Conservation (phyloP, 768 basidiomycete species). For the Polyporus arcularius region DNA sequence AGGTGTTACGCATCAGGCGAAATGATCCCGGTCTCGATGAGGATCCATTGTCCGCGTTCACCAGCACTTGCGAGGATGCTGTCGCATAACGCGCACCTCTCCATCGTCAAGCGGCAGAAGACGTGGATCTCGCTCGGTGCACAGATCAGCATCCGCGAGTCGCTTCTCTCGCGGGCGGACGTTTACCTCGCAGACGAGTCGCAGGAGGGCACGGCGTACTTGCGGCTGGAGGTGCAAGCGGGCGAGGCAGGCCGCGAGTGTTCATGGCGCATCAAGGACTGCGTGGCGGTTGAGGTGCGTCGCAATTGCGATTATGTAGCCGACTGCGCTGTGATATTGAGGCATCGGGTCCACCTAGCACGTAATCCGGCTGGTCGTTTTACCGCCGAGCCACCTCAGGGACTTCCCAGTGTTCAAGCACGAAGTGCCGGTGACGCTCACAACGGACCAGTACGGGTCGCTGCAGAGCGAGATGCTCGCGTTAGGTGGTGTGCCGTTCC, state of each 20-base stretch:
- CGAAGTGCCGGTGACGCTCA: constrained; percentile 38
- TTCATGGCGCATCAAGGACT: constrained; percentile 35
- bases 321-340: neutral
- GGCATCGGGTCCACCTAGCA: constrained; percentile 32
- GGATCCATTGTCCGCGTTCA: constrained; percentile 36
- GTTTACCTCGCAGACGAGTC: constrained; percentile 31
- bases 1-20: constrained; percentile 42
- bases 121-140: constrained; percentile 29
- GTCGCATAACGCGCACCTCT: constrained; percentile 34
- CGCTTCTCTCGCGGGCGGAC: constrained; percentile 23
- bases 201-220: constrained; percentile 36
- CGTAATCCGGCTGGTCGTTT: constrained; percentile 36
- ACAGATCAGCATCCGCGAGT: constrained; percentile 32
- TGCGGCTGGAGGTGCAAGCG: constrained; percentile 38
- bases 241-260: constrained; percentile 39
- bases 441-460: constrained; percentile 43
- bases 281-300: constrained; percentile 27
- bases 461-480: constrained; percentile 39
- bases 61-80: constrained; percentile 42
- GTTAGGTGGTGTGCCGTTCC: constrained; percentile 39
- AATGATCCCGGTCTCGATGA: constrained; percentile 40
- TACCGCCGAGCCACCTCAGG: constrained; percentile 31
- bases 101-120: constrained; percentile 38
- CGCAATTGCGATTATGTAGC: constrained; percentile 16
- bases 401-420: constrained; percentile 40